Evolutionary conservation across 2,329 filamentous ascomycete genomes (phyloP), one percentile per base, ranked within the genome.

Genomic region (Thielaviopsis populi): DNA sequence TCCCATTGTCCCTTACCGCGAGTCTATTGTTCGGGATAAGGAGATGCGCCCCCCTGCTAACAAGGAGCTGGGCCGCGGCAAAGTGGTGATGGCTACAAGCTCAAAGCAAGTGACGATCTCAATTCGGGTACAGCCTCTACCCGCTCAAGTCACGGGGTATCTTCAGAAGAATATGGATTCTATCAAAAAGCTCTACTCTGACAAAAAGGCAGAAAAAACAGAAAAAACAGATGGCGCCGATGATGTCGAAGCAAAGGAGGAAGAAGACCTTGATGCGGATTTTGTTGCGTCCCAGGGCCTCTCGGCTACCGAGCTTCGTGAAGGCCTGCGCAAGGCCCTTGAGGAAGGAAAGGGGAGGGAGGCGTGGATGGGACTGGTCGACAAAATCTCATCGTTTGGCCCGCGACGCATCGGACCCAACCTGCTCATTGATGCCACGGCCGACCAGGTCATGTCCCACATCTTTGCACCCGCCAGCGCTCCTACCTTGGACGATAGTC

Each of bases 1-100:
- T 53, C 89, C 94, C 1, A 97, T 99, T 67, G 94, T 99, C 15
- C 94, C 94, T 0, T 99, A 96, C 74, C 82, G 91, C 64, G 94
- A 99, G 75, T 94, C 90, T 0, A 96, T 95, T 65, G 85, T 96
- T 48, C 82, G 83, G 30, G 88, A 86, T 0, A 83, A 91, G 43
- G 94, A 99, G 74, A 99, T 99, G 94, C 86, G 91, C 27, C 85
- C 91, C 1, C 88, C 90, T 0, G 89, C 81, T 66, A 89, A 95
- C 73, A 87, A 91, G 68, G 89, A 95, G 13, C 79, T 96, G 19
- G 91, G 91, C 0, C 82, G 94, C 70, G 94, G 94, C 58, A 87
- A 83, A 0, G 85, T 95, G 0, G 77, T 91, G 27, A 83, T 83
- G 3, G 79, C 84, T 10, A 95, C 91, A 0, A 85, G 85, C 66